Base-by-base conservation (phyloP, 352 stramenopile species). In the Phytophthora cajani region DNA sequence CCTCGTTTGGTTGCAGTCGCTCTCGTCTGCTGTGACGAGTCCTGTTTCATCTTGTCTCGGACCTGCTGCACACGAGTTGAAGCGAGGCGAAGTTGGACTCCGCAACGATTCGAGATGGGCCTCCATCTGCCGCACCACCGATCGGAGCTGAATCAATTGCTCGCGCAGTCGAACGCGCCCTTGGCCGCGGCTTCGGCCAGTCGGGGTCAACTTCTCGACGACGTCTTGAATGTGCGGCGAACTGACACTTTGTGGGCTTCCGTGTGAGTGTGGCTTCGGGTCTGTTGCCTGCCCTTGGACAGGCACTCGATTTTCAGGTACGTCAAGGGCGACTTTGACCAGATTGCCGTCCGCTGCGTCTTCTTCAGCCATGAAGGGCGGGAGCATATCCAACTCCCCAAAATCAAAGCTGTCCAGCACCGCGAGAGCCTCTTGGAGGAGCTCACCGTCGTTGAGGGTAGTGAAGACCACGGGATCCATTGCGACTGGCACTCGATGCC, bases 121-220 rank as follows among this genome's bases (percentile, higher is more conserved):
- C 38, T 63, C 57, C 57, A 63, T 44, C 16, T 63, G 32, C 5
- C n/a, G 50, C 25, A 63, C 57, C 16, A 63, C 57, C 25, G 57
- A 63, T 10, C 57, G 57, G 40, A 63, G 57, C 51, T 63, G 57
- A 44, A 63, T 63, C 23, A 63, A 19, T 53, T 63, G 57, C 42
- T 63, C 40, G 25, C 57, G 57, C 17, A 63, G 32, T 10, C 40
- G 57, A 42, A 63, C 33, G 6, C 57, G 57, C 23, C 57, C 40
- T 9, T 19, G 57, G 16, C 56, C 56, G 40, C 36, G 38, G 9
- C 9, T 17, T 16, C 36, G 40, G n/a, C 14, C 19, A 23, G 27
- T 27, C 32, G 57, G 2, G 19, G 40, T 32, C 19, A 52, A 10
- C 46, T 52, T 52, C 46, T 52, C 8, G 8, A 52, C 19, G 19